Evolutionary conservation across 2,329 filamentous ascomycete genomes (phyloP), one percentile per base, ranked within the genome.

Genomic region (Xylaria sp.): DNA sequence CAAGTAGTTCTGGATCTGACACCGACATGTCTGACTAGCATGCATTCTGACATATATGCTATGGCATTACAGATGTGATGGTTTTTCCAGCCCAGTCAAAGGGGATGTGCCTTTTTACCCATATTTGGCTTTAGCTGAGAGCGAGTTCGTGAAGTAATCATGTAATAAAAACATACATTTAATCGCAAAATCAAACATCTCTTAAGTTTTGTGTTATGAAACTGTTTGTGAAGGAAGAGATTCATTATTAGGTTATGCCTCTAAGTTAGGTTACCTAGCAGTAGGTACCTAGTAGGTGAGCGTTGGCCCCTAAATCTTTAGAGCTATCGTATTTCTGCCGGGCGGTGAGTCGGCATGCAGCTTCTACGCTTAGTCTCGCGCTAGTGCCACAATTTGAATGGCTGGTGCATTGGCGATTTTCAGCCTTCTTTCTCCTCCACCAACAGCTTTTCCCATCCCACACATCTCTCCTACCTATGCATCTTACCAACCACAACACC

Each of bases 1-100:
- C 82, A 13, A 84, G 83, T 62, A 85, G 83, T 58, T 84, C 82
- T 54, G 76, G 74, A 31, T 77, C 75, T 33, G 76, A 77, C 33
- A 73, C 67, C 17, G 74, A 77, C 2, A 69, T 71, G 68, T 73
- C 70, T 56, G 66, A 70, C 6, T 71, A 68, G 60, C 44, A 57
- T 51, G 11, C 13, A 17, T 53, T 36, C 17, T 53, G 44, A 44
- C 33, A 17, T 33, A 17, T 26, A 33, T 26, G 17, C 26, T 51
- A 51, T 51, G 10, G 23, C 10, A 36, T 15, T 59, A 23, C 9
- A 9, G 23, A 13, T 26, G 20, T 13, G 44, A 26, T 17, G 9
- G 20, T 26, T 6, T 20, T 26, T 23, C 9, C 10, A 48, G 20
- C 20, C 20, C 3, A 11, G 44, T 11, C 44, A 48, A 48, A 17